phyloP scores from a whole-genome alignment of 106 monocot genomes.

The Agapanthus africanus region DNA sequence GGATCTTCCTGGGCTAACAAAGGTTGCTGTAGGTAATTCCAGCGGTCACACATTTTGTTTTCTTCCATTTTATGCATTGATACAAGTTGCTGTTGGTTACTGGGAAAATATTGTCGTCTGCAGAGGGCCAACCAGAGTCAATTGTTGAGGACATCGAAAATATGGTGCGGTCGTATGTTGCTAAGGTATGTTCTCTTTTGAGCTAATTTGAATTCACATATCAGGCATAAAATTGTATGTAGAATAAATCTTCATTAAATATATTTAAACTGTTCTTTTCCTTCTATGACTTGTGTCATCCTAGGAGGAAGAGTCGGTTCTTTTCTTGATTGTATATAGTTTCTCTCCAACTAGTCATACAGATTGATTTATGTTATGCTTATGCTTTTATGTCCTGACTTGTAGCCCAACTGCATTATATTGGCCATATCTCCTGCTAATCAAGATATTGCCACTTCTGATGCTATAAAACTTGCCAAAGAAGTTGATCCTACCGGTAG shows the following conservation, averaged over 20 bases:
- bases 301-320: background rate
- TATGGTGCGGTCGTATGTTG: constrained; percentile 97
- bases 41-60: background rate
- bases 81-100: constrained; percentile 1
- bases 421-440: constrained; percentile 98
- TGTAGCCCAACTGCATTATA: constrained; percentile 90
- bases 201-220: background rate
- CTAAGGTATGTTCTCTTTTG: constrained; percentile 51
- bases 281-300: background rate
- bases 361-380: background rate
- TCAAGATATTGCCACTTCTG: constrained; percentile 99
- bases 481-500: constrained; percentile 95
- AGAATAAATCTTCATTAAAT: background rate
- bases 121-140: constrained; percentile 92
- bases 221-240: background rate
- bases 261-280: background rate
- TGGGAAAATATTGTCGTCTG: background rate
- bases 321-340: background rate
- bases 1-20: constrained; percentile 97
- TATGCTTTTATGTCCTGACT: background rate
- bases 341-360: background rate
- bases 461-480: constrained; percentile 95
- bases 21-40: constrained; percentile 91
- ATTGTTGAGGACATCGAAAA: constrained; percentile 96
- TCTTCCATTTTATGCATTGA: background rate